Conservation (phyloP, 495 filamentous ascomycete species). For the Aspergillus haitiensis region DNA sequence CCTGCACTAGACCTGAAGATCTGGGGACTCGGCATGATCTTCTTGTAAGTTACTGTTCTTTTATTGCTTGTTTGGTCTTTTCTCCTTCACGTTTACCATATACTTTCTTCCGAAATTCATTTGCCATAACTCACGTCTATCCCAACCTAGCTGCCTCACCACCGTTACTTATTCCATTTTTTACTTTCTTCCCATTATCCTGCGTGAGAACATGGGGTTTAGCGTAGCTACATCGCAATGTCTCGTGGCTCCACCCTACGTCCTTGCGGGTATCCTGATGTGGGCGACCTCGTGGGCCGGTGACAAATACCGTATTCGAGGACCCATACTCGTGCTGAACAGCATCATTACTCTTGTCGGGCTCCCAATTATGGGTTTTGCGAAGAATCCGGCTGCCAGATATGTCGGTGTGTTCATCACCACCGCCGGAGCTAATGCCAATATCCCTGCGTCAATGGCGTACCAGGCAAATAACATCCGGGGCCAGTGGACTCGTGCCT, state of each 20-base stretch:
- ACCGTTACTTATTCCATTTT: slow-evolving; percentile 65
- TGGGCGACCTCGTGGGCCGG: slow-evolving; percentile 50
- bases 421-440: slow-evolving; percentile 60
- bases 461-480: slow-evolving; percentile 69
- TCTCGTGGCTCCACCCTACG: slow-evolving; percentile 64
- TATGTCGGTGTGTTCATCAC: slow-evolving; percentile 67
- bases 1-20: slow-evolving; percentile 56
- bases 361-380: slow-evolving; percentile 56
- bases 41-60: slow-evolving; percentile 48
- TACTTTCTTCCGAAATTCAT: not conserved
- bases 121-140: not conserved
- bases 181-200: slow-evolving; percentile 68
- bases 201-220: slow-evolving; percentile 58
- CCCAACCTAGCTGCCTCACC: slow-evolving; percentile 44
- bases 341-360: slow-evolving; percentile 49
- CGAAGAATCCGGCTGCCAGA: slow-evolving; percentile 46
- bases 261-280: slow-evolving; percentile 62
- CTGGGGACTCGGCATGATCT: slow-evolving; percentile 60
- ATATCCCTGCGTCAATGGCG: slow-evolving; percentile 56
- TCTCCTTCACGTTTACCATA: not conserved
- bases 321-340: slow-evolving; percentile 58
- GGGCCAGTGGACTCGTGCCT: slow-evolving; percentile 65
- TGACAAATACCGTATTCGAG: slow-evolving; percentile 59
- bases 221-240: slow-evolving; percentile 56
- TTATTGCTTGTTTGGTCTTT: too few relatives aligned